Conservation (phyloP, 495 filamentous ascomycete genomes). For the Aspergillus mulundensis region DNA sequence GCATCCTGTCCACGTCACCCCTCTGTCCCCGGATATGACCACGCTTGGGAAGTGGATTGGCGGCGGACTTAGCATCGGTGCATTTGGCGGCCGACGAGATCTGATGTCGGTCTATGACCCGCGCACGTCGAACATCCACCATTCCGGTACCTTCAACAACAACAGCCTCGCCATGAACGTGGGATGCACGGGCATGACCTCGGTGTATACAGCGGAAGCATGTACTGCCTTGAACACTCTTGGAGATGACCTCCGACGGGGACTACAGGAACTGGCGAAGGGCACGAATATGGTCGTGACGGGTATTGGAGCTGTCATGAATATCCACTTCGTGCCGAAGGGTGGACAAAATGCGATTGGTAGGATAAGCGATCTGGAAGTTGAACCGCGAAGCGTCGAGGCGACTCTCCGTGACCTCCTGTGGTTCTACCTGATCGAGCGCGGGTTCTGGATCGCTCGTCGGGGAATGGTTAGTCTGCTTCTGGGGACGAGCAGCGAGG, state of each 20-base stretch:
- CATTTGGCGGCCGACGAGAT: conserved; percentile 54
- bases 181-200: conserved; percentile 25
- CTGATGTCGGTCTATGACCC: conserved; percentile 57
- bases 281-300: conserved; percentile 19
- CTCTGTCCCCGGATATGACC: conserved; percentile 52
- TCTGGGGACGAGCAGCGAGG: conserved; percentile 34
- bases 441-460: conserved; percentile 44
- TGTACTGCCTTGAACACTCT: conserved; percentile 18
- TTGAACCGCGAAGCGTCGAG: background rate
- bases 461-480: conserved; percentile 41
- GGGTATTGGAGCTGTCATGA: conserved; percentile 18
- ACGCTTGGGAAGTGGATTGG: conserved; percentile 62
- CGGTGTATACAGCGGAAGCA: conserved; percentile 14
- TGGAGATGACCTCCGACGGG: conserved; percentile 12
- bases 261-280: background rate
- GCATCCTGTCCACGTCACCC: background rate
- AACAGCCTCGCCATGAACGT: conserved; percentile 58
- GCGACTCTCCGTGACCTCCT: conserved; percentile 40
- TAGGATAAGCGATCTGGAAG: background rate
- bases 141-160: conserved; percentile 68
- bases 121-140: conserved; percentile 22
- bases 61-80: conserved; percentile 60
- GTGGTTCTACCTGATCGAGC: conserved; percentile 47
- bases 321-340: conserved; percentile 14
- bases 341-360: conserved; percentile 10